These are phyloP conservation scores for Adiantum capillusveneris DNA, from an alignment of 75 land plant genomes.

Conservation along the genomic window DNA sequence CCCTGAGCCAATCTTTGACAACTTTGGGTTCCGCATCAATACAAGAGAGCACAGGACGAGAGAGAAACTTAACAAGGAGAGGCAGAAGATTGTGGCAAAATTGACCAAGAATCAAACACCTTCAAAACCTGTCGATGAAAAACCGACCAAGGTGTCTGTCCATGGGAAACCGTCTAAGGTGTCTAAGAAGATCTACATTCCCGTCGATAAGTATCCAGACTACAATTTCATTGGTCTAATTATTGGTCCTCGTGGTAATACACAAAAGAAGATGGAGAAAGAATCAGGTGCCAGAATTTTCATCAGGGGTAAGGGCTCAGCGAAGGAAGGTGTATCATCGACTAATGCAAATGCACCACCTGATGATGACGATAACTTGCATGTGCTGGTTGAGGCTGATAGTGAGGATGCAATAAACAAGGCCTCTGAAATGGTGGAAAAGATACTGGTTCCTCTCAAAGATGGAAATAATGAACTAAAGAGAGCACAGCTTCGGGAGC, in stretches of 20 bases:
- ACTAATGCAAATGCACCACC: conserved; percentile 12
- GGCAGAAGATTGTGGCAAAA: conserved; percentile 23
- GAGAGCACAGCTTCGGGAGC: conserved; percentile 23
- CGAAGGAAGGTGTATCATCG: conserved; percentile 21
- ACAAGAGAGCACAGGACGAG: conserved; percentile 17
- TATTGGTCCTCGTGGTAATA: conserved; percentile 41
- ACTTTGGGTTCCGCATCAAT: conserved; percentile 20
- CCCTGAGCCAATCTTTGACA: conserved; percentile 25
- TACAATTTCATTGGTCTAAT: conserved; percentile 48
- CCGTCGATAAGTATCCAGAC: conserved; percentile 41
- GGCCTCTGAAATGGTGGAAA: conserved; percentile 44
- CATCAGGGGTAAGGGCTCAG: conserved; percentile 35
- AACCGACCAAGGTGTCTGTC: conserved; percentile 17
- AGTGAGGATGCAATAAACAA: conserved; percentile 28
- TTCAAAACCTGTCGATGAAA: conserved; percentile 10
- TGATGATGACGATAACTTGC: conserved; percentile 35
- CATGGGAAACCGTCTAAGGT: conserved; percentile 23
- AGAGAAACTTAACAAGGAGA: conserved; percentile 20
- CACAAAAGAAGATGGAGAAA: conserved; percentile 39
- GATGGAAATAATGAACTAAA: conserved; percentile 20
- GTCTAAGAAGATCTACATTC: conserved; percentile 43
- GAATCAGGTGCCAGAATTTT: conserved; percentile 45
- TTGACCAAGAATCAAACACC: background rate
- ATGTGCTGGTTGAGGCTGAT: conserved; percentile 44
- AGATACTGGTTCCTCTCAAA: conserved; percentile 33